phyloP scores from a whole-genome alignment of 2,329 filamentous ascomycete genomes.

The Apiospora arundinis region DNA sequence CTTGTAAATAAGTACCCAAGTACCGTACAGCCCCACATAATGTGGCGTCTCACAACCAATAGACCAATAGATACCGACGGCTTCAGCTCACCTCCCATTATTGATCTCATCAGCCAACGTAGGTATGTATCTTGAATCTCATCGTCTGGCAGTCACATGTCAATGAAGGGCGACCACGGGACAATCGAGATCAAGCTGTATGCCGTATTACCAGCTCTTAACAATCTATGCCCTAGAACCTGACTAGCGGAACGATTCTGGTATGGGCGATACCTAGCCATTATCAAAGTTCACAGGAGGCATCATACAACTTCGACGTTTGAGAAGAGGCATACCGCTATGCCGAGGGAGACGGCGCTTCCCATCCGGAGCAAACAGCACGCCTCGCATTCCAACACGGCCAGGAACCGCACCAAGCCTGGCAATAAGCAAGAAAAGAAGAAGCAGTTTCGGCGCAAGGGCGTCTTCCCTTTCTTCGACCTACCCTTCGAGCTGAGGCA shows the following conservation, averaged over 20 bases:
- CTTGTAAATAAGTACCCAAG: neutral
- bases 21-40: neutral
- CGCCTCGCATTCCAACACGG: slow-evolving; percentile 17
- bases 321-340: neutral
- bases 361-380: slow-evolving; percentile 18
- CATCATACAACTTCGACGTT: neutral
- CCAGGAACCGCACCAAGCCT: neutral
- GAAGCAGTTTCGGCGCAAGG: slow-evolving; percentile 25
- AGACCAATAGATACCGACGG: too few relatives aligned
- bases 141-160: neutral
- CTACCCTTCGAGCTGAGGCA: slow-evolving; percentile 37
- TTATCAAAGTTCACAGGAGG: neutral
- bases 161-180: neutral
- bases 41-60: neutral
- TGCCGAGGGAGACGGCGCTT: slow-evolving; percentile 10
- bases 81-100: neutral
- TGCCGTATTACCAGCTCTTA: neutral
- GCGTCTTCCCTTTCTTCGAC: slow-evolving; percentile 36
- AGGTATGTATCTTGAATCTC: neutral
- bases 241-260: neutral
- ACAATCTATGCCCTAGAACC: neutral
- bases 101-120: neutral
- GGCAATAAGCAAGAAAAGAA: slow-evolving; percentile 12
- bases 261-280: neutral
- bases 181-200: neutral